Evolutionary conservation across 495 filamentous ascomycete genomes (phyloP), one percentile per base, ranked within the genome.

Genomic region (Aspergillus indologenus): DNA sequence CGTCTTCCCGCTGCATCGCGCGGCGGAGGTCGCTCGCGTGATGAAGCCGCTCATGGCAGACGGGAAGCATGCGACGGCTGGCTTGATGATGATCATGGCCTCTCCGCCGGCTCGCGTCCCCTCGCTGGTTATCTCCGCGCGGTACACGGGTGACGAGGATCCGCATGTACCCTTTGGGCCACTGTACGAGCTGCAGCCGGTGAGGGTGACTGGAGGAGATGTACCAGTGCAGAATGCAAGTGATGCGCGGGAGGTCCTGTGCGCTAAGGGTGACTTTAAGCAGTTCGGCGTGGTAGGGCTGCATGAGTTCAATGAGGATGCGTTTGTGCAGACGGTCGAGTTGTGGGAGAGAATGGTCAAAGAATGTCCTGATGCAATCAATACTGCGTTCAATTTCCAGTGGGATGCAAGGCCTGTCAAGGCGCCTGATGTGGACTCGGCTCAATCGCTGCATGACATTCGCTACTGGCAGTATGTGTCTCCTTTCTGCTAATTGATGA

Each of bases 381-480:
- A 26, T 15, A 50, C 47, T 20, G 22, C 5, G 20, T 50, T 50
- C 21, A 26, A 26, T 17, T 17, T 50, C 22, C 47, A 50, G 47
- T 50, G 47, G 47, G 21, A 50, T 15, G 11, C 47, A 15, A 11
- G 47, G 12, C 21, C 21, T 0, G 2, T 17, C 21, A 6, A 2
- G 8, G 5, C 21, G 21, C 47, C 47, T 21, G 21, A 50, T 20
- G 5, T 0, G 9, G 47, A 50, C 0, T 50, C 47, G 47, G 47
- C 47, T n/a, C 23, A 3, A 3, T 50, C 20, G 2, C 17, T 24
- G 21, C 47, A 50, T 50, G 47, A 50, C 17, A 50, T 50, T 5
- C 47, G 47, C 15, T 50, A 50, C 21, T 50, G 47, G 47, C 47
- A 50, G 47, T 50, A 26, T 15, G 47, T 50, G 6, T 48, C 12